These are phyloP conservation scores for Brassica nigra DNA, from an alignment of 345 rosid genomes.

Conservation along the genomic window DNA sequence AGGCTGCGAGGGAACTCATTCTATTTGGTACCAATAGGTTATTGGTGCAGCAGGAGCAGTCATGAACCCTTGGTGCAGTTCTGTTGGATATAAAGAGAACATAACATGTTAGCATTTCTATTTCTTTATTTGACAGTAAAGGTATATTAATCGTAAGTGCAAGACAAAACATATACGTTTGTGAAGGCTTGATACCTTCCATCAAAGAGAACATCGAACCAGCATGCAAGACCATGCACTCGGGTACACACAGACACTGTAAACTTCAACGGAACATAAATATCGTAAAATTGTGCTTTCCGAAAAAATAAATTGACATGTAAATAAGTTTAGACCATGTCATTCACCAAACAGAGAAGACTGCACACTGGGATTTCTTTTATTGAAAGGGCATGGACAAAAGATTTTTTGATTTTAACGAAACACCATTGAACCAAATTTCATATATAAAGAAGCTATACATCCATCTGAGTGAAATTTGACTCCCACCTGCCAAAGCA, in stretches of 20 bases:
- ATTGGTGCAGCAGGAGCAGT: conserved; percentile 96
- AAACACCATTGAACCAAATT: not conserved
- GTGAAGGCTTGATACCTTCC: conserved; percentile 58
- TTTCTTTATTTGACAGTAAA: conserved; percentile 22
- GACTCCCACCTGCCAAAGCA: too few relatives aligned
- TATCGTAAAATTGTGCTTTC: conserved; percentile 86
- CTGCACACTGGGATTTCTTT: not conserved
- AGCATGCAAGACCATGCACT: conserved; percentile 96
- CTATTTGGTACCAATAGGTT: conserved; percentile 94
- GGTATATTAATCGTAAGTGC: not conserved
- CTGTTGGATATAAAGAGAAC: conserved; percentile 42
- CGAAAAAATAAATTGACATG: conserved; percentile 38
- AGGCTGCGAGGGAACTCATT: conserved; percentile 90
- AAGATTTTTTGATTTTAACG: not conserved
- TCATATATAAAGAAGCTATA: conserved; percentile 26
- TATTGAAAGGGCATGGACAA: not conserved
- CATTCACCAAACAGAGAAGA: not conserved
- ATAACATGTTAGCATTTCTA: not conserved
- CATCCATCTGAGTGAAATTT: conserved; percentile 67
- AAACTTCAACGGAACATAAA: conserved; percentile 83
- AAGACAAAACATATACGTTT: not conserved
- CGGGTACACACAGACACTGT: conserved; percentile 72
- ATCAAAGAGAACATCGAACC: conserved; percentile 88
- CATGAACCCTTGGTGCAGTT: conserved; percentile 83
- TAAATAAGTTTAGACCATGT: conserved; percentile 7